Percentiles rank a stretch among this genome's conserved stretches.
These are phyloP conservation scores for Curvularia sp. DNA, from an alignment of 2,329 filamentous ascomycete genomes.

Conservation along the genomic window DNA sequence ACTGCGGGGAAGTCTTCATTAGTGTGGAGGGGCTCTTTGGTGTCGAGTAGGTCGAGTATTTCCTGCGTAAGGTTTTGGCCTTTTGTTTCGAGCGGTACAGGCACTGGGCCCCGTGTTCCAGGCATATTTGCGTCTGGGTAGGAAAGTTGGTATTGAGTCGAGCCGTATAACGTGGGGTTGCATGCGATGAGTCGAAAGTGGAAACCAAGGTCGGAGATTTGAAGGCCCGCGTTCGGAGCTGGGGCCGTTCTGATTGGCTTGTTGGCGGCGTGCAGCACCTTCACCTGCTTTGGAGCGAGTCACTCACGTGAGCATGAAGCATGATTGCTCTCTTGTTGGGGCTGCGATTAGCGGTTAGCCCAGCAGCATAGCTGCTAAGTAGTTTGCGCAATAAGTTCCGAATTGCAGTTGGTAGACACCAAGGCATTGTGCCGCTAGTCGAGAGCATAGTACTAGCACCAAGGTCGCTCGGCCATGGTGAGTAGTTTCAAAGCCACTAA, in stretches of 20 bases:
- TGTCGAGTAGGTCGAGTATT: conserved; percentile 73
- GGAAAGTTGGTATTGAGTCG: conserved; percentile 13
- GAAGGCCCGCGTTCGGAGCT: conserved; percentile 33
- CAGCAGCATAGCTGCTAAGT: not conserved
- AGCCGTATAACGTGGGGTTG: conserved; percentile 30
- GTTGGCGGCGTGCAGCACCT: conserved; percentile 10
- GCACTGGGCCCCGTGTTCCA: conserved; percentile 58
- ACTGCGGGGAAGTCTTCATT: conserved; percentile 57
- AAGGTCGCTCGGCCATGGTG: not conserved
- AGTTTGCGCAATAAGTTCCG: not conserved
- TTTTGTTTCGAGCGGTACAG: conserved; percentile 52
- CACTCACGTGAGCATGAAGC: not conserved
- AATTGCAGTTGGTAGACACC: not conserved
- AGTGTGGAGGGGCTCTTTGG: conserved; percentile 61
- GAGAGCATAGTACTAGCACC: not conserved
- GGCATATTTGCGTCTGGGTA: conserved; percentile 48
- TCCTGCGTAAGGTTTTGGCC: conserved; percentile 71
- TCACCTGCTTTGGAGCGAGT: not conserved
- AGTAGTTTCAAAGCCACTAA: not conserved
- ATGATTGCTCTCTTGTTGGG: not conserved
- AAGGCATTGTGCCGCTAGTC: not conserved
- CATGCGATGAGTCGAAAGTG: conserved; percentile 38
- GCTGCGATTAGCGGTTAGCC: not conserved
- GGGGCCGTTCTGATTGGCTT: conserved; percentile 25
- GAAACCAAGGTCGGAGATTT: conserved; percentile 29